These are phyloP conservation scores for Nakazawaea holstii DNA, from an alignment of 805 yeast genomes.

Conservation along the genomic window DNA sequence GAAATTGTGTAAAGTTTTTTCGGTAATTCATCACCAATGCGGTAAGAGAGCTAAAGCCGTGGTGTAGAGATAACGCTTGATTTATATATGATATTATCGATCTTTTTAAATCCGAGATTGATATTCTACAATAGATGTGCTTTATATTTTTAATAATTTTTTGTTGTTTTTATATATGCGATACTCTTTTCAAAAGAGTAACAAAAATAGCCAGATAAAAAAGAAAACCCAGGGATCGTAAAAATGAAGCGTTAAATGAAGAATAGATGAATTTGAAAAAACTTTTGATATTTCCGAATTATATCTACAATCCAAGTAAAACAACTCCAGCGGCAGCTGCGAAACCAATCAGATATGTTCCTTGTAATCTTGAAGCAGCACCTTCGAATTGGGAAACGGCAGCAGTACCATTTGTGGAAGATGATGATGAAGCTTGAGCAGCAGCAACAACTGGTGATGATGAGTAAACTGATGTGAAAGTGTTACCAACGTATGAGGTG, in stretches of 20 bases:
- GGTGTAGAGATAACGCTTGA: too few species aligned
- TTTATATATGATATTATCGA: too few species aligned
- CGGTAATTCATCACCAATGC: too few species aligned
- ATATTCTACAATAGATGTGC: too few species aligned
- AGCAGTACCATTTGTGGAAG: slow-evolving; percentile 1
- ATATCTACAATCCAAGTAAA: slow-evolving; percentile 9
- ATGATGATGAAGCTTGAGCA: slow-evolving; percentile 10
- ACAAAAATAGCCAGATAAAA: not conserved
- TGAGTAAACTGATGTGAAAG: slow-evolving; percentile 24
- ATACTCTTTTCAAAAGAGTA: not conserved
- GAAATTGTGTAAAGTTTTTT: too few species aligned
- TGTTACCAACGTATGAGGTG: slow-evolving; percentile 20
- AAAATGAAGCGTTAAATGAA: not conserved
- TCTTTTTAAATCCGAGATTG: too few species aligned
- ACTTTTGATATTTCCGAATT: not conserved
- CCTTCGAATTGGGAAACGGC: slow-evolving; percentile 7
- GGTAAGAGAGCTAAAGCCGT: too few species aligned
- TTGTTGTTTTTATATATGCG: too few species aligned
- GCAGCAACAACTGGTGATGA: slow-evolving; percentile 18
- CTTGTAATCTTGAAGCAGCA: slow-evolving; percentile 5
- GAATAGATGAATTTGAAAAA: not conserved
- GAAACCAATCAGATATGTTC: not conserved
- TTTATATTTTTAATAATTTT: too few species aligned
- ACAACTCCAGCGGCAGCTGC: slow-evolving; percentile 12
- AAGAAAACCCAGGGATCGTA: not conserved